Evolutionary conservation across 768 basidiomycete species (phyloP), one percentile per base, ranked within the genome.

Genomic region (Pleurotus cornucopiae): DNA sequence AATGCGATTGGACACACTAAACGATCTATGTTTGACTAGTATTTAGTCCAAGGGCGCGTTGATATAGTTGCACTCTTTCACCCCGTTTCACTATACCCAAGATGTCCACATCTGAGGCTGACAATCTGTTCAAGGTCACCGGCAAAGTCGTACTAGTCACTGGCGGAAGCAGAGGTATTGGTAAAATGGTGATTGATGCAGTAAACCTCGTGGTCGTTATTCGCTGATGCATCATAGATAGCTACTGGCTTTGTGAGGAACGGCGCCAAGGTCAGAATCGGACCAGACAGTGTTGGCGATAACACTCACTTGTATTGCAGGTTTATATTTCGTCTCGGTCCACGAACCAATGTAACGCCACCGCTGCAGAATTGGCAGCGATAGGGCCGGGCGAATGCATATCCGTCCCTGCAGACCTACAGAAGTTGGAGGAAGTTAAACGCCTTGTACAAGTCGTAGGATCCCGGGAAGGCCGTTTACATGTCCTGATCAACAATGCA

Each of bases 311-410:
- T 39, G 3, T 39, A 40, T 56, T 21, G 14, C 48, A 82, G 79
- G 80, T 81, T 37, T 88, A 87, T 67, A 86, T 87, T 61, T 76
- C 82, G 1, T 82, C 84, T 5, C 79, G 86, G 34, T 76, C 78
- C 18, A 71, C 69, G 5, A 72, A 77, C 57, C 80, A 79, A 21
- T 83, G 83, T 61, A 67, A 77, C 34, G 67, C 66, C 7, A 81
- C 84, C 1, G 82, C 83, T 4, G 62, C 69, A 6, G 76, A 83
- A 63, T 73, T 87, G 46, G 81, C 73, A 49, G 64, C 68, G 25
- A 66, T 76, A n/a, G 84, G 84, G 6, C 76, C 78, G 1, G 82
- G 86, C 52, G 64, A 61, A 41, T 88, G 84, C 63, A 69, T 80
- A 34, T 64, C 82, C 1, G 66, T 86, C 21, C 78, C 78, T 2